Evolutionary conservation across 2,329 filamentous ascomycete species (phyloP).

Genomic region (Beauveria sp.): DNA sequence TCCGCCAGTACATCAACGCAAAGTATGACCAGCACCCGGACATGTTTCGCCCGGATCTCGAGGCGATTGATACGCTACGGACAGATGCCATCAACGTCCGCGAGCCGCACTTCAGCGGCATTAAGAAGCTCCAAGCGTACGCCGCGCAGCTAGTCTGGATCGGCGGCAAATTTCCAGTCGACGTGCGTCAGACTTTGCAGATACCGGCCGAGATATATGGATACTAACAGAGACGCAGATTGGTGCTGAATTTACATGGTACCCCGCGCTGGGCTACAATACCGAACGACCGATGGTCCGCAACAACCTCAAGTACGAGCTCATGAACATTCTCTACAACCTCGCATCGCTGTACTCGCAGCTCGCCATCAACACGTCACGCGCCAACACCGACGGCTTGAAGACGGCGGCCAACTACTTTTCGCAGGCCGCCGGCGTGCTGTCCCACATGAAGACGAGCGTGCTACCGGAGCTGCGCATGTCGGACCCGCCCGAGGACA

Average conservation of each 20-base stretch:
- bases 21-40: constrained; percentile 99
- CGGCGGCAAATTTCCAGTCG: constrained; percentile 89
- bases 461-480: constrained; percentile 76
- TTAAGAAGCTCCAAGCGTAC: constrained; percentile 84
- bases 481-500: constrained; percentile 82
- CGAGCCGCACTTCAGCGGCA: constrained; percentile 79
- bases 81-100: constrained; percentile 80
- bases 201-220: not conserved
- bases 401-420: constrained; percentile 88
- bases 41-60: constrained; percentile 83
- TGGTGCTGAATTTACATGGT: constrained; percentile 94
- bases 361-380: constrained; percentile 73
- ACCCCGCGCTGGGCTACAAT: constrained; percentile 86
- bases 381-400: constrained; percentile 70
- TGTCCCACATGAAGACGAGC: constrained; percentile 66
- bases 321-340: constrained; percentile 89
- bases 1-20: constrained; percentile 90
- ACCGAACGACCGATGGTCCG: constrained; percentile 61
- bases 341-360: constrained; percentile 90
- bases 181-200: constrained; percentile 43
- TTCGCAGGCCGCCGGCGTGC: constrained; percentile 75
- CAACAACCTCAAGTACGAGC: constrained; percentile 69
- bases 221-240: constrained; percentile 46
- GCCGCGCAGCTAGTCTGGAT: constrained; percentile 91
- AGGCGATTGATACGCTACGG: constrained; percentile 75